A percentile compares a stretch with the other conserved stretches of the same genome.
Evolutionary conservation across 2,329 filamentous ascomycete genomes (phyloP).

Genomic region (Neodidymelliopsis sp.): DNA sequence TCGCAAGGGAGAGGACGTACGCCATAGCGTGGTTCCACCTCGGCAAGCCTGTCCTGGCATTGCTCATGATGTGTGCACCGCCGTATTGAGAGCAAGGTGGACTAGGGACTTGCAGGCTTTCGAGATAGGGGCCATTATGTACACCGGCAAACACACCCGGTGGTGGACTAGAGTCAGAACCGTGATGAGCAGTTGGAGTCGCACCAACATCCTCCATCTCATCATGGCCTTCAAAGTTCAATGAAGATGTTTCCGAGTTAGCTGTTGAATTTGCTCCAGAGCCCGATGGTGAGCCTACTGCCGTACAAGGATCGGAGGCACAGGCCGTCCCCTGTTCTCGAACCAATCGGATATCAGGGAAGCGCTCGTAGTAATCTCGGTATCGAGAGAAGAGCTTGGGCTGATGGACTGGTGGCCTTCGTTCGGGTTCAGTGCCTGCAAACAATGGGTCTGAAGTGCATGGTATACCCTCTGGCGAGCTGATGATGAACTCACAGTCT

Average conservation of each 20-base stretch:
- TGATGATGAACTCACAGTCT: too few relatives aligned
- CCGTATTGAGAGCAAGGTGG: neutral
- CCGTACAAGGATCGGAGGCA: neutral
- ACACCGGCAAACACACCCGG: neutral
- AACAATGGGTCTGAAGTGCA: too few relatives aligned
- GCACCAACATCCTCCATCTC: neutral
- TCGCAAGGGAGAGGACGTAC: neutral
- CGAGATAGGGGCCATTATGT: neutral
- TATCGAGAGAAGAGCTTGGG: too few relatives aligned
- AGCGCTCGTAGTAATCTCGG: too few relatives aligned
- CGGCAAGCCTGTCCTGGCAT: neutral
- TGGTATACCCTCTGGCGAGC: neutral
- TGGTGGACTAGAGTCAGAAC: neutral
- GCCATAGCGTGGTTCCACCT: neutral
- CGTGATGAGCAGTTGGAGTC: neutral
- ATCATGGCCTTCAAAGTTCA: neutral
- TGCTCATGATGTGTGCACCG: neutral
- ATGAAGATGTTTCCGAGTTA: neutral
- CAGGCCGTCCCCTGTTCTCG: too few relatives aligned
- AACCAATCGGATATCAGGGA: too few relatives aligned
- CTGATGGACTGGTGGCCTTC: too few relatives aligned
- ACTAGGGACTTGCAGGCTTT: neutral
- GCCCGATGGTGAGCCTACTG: neutral
- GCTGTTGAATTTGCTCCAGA: neutral
- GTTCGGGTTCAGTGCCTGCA: too few relatives aligned